Evolutionary conservation across 768 basidiomycete species (phyloP), one percentile per base, ranked within the genome.

Genomic region (Tulasnella sp.): DNA sequence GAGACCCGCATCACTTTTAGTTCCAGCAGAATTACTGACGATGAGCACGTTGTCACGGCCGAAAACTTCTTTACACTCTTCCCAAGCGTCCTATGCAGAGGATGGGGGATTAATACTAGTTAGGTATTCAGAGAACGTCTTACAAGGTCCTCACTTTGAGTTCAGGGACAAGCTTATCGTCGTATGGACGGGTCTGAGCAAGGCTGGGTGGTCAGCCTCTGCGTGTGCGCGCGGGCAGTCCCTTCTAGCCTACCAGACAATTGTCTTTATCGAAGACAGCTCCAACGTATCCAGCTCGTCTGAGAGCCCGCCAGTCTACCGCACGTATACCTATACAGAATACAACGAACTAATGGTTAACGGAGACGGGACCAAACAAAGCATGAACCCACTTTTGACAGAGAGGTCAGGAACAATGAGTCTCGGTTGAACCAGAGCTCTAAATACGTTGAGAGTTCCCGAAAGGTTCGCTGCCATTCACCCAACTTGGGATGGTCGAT

Each of bases 191-290:
- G 2, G 97, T 97, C 97, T 98, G 80, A 14, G 16, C 9, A 12
- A 6, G 19, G 14, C 31, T 9, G 34, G 62, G 18, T 27, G 2
- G 27, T 68, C 16, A 68, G 31, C 31, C 34, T 31, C 74, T 3
- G 9, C 8, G 18, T 27, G 24, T 44, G 8, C 34, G n/a, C 75
- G 24, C 42, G 10, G 16, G 56, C 24, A 1, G 21, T 0, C 40
- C 12, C 1, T 3, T 18, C 16, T 24, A 4, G 86, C 92, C 39
- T 81, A 95, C 97, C 82, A 99, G 86, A 83, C 97, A 99, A 83
- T 99, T 99, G 84, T 99, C 97, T 86, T 99, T 98, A 88, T 99
- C 97, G 82, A 99, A 93, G 1, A 99, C 91, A 3, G 93, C 94
- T n/a, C 94, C 96, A 71, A 91, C 90, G 84, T 95, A 96, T 6